These are phyloP conservation scores for Excoecaria agallocha DNA, from an alignment of 345 rosid genomes.

Conservation along the genomic window DNA sequence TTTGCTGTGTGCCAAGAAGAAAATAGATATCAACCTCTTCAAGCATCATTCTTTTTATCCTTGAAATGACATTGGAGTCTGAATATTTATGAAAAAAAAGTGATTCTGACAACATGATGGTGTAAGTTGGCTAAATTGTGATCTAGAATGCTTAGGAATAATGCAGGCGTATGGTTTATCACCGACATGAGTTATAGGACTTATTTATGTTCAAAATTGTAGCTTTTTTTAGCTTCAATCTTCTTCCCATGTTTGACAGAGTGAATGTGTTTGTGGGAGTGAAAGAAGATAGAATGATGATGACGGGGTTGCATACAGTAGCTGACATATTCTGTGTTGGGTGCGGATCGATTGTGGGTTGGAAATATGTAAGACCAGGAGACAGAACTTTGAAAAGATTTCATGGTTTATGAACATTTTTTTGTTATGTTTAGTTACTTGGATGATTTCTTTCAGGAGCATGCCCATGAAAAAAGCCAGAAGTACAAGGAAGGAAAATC, in stretches of 20 bases:
- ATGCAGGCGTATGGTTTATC: slow-evolving; percentile 1
- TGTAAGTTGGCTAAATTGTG: slow-evolving; percentile 7
- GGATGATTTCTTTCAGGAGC: slow-evolving; percentile 60
- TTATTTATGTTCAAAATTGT: neutral
- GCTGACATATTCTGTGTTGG: slow-evolving; percentile 93
- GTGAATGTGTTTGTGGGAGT: slow-evolving; percentile 69
- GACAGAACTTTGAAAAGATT: slow-evolving; percentile 2
- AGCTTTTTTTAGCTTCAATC: slow-evolving; percentile 5
- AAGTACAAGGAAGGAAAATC: slow-evolving; percentile 99
- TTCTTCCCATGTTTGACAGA: slow-evolving; percentile 44
- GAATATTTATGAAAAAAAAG: slow-evolving; percentile 2
- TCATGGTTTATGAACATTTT: slow-evolving; percentile 11
- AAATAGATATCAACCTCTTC: neutral
- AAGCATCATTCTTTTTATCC: slow-evolving; percentile 4
- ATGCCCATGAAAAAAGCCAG: slow-evolving; percentile 80
- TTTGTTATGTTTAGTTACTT: slow-evolving; percentile 24
- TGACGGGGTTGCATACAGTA: slow-evolving; percentile 85
- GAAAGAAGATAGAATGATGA: slow-evolving; percentile 78
- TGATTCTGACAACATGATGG: neutral
- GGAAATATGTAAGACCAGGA: slow-evolving; percentile 85
- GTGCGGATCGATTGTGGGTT: slow-evolving; percentile 94
- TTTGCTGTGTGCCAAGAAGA: neutral
- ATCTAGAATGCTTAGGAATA: neutral
- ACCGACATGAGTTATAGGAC: slow-evolving; percentile 7
- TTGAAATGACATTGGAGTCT: slow-evolving; percentile 8